Percentiles rank a stretch among this genome's conserved stretches.
These are phyloP conservation scores for Combretum micranthum DNA, from an alignment of 345 rosid genomes.

Conservation along the genomic window DNA sequence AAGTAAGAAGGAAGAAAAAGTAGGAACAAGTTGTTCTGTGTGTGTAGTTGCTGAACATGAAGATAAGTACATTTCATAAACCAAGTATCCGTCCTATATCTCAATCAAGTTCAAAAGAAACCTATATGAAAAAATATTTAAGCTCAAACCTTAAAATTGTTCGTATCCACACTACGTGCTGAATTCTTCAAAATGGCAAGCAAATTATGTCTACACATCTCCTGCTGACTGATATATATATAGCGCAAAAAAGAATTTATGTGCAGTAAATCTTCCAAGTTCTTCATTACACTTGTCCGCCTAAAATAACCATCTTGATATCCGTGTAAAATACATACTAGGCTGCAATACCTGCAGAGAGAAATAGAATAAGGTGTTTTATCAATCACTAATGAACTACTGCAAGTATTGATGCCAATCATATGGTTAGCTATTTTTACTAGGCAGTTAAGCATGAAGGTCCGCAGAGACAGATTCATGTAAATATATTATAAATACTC, in stretches of 20 bases:
- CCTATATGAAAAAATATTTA: conserved; percentile 21
- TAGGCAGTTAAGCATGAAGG: no score
- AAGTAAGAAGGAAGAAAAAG: no score
- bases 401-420: background rate
- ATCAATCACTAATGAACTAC: conserved; percentile 1
- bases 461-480: no score
- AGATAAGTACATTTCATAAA: no score
- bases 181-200: conserved; percentile 22
- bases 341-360: conserved; percentile 44
- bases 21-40: no score
- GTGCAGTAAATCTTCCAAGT: conserved; percentile 18
- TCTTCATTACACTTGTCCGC: conserved; percentile 18
- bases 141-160: conserved; percentile 31
- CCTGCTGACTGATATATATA: conserved; percentile 16
- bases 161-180: conserved; percentile 27
- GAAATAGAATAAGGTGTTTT: background rate
- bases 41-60: no score
- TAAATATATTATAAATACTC: no score
- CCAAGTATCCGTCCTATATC: no score
- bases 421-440: background rate
- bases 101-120: conserved; percentile 9
- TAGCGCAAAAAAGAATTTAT: conserved; percentile 12
- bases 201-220: conserved; percentile 25
- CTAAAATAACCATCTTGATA: conserved; percentile 23
- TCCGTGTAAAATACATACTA: conserved; percentile 24